Base-by-base conservation (phyloP, 495 filamentous ascomycete species). In the Aspergillus leporis region DNA sequence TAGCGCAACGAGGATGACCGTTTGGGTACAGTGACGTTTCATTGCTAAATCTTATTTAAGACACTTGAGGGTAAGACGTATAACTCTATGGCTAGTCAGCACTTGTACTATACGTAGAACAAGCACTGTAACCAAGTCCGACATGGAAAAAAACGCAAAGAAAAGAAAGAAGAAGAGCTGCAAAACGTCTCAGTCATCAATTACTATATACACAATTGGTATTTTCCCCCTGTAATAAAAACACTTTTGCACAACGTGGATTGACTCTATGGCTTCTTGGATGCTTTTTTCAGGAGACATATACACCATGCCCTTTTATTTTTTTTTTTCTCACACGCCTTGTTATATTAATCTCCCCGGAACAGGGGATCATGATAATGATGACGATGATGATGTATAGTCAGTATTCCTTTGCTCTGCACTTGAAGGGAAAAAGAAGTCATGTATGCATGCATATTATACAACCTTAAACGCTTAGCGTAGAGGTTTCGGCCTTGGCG, bases 391-490 rank as follows among this genome's bases (percentile, higher is more conserved):
- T 28, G 25, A 28, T 14, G 16, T 18, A 41, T 5, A 41, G 38
- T 3, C 16, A 41, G 10, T 18, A 4, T 23, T 47, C 19, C 21
- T 47, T 7, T 47, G 43, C 4, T 5, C 38, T 18, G 14, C 38
- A 41, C 38, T 41, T 41, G 4, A 14, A 6, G 38, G 8, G 6
- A 41, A 41, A 41, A 14, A 30, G 19, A 14, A 30, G 19, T 5
- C 21, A 10, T 34, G 16, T 40, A 18, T n/a, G n/a, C 22, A 18
- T 34, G 19, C 23, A 41, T 34, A 16, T 28, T 32, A 21, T 30
- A 10, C 7, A 28, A 16, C n/a, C 36, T 41, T 79, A 85, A 58
- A 85, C 82, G 60, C 77, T 68, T 64, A 85, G 72, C 56, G 82
- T 71, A 49, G 78, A 76, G 51, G 80, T 79, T 70, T 81, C 76